Evolutionary conservation across 208 protist species (phyloP), one percentile per base, ranked within the genome.

Genomic region (Lotmaria passim): DNA sequence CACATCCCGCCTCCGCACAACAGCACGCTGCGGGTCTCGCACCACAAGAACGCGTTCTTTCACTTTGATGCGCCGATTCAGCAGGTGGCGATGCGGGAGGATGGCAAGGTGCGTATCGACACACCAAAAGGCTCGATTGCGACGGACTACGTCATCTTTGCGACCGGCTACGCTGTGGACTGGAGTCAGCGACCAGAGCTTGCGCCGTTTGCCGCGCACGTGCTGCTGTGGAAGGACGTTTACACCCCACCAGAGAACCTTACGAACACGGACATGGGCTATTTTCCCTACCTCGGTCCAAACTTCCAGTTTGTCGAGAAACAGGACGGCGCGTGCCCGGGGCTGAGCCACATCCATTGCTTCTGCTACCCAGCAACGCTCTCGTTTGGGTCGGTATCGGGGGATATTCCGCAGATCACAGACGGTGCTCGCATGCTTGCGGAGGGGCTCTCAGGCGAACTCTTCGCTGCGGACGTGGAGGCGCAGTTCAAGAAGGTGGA

Each of bases 281-380:
- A 36, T 7, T 56, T 46, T 47, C 39, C 58, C 0, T 73, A 65
- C 50, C 48, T 65, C 21, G 47, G 57, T 4, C 68, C 34, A 10
- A 62, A 17, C 50, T 61, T 73, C 33, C 58, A 73, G 41, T 67
- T 67, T 31, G 39, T 19, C 28, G 68, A 66, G 38, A 51, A 57
- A 56, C 21, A n/a, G 12, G 24, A 30, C 5, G 56, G 28, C 0
- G 38, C 36, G 23, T 73, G 55, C 57, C 36, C 56, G 0, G 67
- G 34, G 17, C 56, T 73, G 17, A 24, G 30, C 15, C 57, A 48
- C 47, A 41, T 65, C 17, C 55, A 63, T 46, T 72, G 55, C 47
- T 59, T 73, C 67, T 73, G 55, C 57, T 73, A 48, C 47, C 67
- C 34, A 17, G 67, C 67, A 0, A 64, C 67, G 23, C 33, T 64